Conservation (phyloP, 129 eudicot genomes). For the Centella asiatica region DNA sequence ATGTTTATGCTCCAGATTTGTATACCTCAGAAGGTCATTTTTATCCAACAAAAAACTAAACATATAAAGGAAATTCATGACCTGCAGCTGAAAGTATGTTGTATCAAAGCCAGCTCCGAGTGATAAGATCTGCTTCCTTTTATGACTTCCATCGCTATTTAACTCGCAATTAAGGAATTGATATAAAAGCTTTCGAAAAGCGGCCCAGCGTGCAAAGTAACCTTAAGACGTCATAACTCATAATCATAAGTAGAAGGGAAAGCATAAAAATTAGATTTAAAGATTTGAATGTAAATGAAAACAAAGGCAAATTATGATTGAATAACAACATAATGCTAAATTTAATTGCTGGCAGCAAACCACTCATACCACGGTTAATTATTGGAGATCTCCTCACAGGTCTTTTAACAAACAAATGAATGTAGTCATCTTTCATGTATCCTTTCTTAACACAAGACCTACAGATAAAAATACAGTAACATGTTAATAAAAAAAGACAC, state of each 20-base stretch:
- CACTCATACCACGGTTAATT: conserved; percentile 80
- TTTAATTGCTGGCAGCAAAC: conserved; percentile 12
- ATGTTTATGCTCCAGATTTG: background rate
- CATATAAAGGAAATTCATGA: conserved; percentile 28
- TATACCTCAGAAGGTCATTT: background rate
- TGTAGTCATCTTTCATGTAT: conserved; percentile 86
- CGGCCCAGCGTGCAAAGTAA: conserved; percentile 94
- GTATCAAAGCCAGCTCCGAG: conserved; percentile 99
- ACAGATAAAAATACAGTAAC: conserved; percentile 12
- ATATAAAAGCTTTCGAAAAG: conserved; percentile 69
- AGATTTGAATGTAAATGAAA: background rate
- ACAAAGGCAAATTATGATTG: background rate
- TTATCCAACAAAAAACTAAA: background rate
- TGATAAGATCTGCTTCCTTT: conserved; percentile 76
- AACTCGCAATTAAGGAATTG: conserved; percentile 54
- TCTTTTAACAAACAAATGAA: conserved; percentile 80
- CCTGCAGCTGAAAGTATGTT: conserved; percentile 92
- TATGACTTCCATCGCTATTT: conserved; percentile 30
- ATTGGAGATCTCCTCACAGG: conserved; percentile 93
- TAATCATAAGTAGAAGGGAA: conserved; percentile 4
- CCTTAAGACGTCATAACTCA: conserved; percentile 31
- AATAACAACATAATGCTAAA: background rate
- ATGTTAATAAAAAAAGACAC: background rate
- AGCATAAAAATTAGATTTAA: background rate
- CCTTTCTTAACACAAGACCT: conserved; percentile 96